A percentile compares a stretch with the other conserved stretches of the same genome.
Conservation (phyloP, 1,139 yeast species). For the Saccharomyces hybrid region DNA sequence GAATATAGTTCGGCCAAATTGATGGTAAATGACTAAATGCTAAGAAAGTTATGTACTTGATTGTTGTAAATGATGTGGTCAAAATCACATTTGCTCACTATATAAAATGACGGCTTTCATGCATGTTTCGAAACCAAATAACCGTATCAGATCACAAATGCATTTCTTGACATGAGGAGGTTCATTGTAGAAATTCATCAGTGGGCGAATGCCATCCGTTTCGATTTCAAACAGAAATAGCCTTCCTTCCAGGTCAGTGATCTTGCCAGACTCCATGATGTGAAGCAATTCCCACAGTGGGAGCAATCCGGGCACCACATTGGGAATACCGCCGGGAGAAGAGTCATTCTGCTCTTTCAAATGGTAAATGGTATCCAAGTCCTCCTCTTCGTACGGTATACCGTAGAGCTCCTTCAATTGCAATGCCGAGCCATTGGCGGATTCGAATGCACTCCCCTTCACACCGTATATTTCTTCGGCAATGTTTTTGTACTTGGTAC, state of each 20-base stretch:
- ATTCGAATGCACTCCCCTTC: slow-evolving; percentile 18
- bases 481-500: slow-evolving; percentile 23
- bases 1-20: too few relatives aligned
- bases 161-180: slow-evolving; percentile 26
- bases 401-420: slow-evolving; percentile 29
- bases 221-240: slow-evolving; percentile 22
- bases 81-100: slow-evolving; percentile 21
- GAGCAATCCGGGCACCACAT: slow-evolving; percentile 45
- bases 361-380: slow-evolving; percentile 5
- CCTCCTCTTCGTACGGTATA: slow-evolving; percentile 26
- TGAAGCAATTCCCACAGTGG: slow-evolving; percentile 43
- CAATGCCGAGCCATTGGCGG: slow-evolving; percentile 3
- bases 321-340: slow-evolving; percentile 33
- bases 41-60: background rate
- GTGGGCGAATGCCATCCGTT: slow-evolving; percentile 17
- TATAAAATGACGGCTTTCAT: slow-evolving; percentile 14
- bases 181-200: slow-evolving; percentile 18
- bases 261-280: slow-evolving; percentile 20
- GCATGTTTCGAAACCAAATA: slow-evolving; percentile 37
- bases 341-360: slow-evolving; percentile 5
- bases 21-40: background rate
- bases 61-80: background rate
- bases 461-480: slow-evolving; percentile 37
- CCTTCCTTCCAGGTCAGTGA: slow-evolving; percentile 18
- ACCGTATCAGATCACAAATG: slow-evolving; percentile 37